A percentile compares a stretch with the other conserved stretches of the same genome.
phyloP scores from a whole-genome alignment of 1,284 basidiomycete species.

The Microbotryum lychnidis-dioicae region DNA sequence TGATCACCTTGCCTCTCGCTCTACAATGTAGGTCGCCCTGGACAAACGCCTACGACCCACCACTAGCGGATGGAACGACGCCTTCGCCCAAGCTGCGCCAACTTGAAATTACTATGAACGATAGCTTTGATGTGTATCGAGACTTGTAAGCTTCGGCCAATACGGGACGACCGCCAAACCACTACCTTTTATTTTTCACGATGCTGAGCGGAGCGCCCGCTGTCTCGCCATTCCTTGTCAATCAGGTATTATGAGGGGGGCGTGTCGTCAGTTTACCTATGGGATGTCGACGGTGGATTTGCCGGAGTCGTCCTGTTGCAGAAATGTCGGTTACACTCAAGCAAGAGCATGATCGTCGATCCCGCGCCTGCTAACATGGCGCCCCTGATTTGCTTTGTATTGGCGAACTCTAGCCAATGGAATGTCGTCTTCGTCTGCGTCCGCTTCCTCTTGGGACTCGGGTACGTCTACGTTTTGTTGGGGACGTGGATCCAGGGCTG shows the following conservation, averaged over 20 bases:
- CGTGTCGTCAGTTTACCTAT: constrained; percentile 93
- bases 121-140: constrained; percentile 94
- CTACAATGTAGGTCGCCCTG: constrained; percentile 69
- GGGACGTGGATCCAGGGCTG: background rate
- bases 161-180: background rate
- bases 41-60: constrained; percentile 91
- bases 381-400: background rate
- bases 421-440: background rate
- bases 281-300: constrained; percentile 89
- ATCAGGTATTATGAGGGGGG: constrained; percentile 90
- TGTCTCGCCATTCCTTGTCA: background rate
- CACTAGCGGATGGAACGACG: constrained; percentile 73
- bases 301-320: constrained; percentile 95
- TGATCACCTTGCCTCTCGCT: background rate
- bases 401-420: constrained; percentile 3
- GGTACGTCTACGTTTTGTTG: background rate
- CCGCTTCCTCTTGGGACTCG: constrained; percentile 82
- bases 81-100: constrained; percentile 78
- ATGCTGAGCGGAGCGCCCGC: background rate
- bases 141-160: constrained; percentile 58
- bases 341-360: background rate
- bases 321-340: constrained; percentile 60
- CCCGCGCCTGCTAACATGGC: background rate
- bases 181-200: background rate
- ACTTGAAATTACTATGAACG: constrained; percentile 85